Conservation (phyloP, 805 yeast species). For the Candida sakaeoensis region DNA sequence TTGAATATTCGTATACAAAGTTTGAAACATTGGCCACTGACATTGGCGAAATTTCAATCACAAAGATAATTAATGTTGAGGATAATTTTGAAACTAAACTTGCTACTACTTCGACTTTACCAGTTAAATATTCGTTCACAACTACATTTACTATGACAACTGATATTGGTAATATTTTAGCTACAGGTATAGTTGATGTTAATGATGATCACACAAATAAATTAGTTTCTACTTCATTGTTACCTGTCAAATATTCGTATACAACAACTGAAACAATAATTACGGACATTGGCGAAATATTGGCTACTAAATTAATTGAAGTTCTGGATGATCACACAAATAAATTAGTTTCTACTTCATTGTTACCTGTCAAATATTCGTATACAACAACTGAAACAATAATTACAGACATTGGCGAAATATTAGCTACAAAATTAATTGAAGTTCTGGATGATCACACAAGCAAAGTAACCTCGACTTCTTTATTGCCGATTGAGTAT, state of each 20-base stretch:
- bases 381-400: not conserved
- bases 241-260: not conserved
- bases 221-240: not conserved
- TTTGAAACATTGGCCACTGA: not conserved
- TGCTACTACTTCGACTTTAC: not conserved
- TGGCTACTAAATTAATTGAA: not conserved
- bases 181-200: not conserved
- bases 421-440: not conserved
- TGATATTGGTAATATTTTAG: not conserved
- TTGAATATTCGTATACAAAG: not conserved
- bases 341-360: not conserved
- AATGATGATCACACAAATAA: not conserved
- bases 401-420: not conserved
- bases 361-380: not conserved
- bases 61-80: not conserved
- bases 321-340: not conserved
- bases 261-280: not conserved
- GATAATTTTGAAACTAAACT: not conserved
- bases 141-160: not conserved
- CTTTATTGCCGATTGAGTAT: not conserved
- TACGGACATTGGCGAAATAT: constrained; percentile 1
- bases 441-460: not conserved
- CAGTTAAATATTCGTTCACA: not conserved
- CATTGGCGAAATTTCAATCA: not conserved
- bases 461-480: not conserved